Conservation (phyloP, 1,284 basidiomycete genomes). For the Cryptococcus jaspeensis region DNA sequence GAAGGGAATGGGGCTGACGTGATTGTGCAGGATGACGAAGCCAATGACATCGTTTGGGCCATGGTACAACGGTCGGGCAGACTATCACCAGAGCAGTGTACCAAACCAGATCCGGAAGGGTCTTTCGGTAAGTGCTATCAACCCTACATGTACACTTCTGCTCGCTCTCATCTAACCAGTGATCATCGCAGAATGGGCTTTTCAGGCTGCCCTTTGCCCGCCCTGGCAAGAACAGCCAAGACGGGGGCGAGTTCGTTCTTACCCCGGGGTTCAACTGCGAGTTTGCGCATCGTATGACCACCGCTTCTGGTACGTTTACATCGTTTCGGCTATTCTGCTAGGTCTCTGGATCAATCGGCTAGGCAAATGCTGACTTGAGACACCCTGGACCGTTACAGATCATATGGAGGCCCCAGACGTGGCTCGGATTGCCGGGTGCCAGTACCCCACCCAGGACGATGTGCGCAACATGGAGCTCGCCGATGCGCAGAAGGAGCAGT, state of each 20-base stretch:
- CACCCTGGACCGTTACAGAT: conserved; percentile 30
- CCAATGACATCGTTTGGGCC: conserved; percentile 34
- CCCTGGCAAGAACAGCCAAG: conserved; percentile 38
- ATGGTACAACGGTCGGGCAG: conserved; percentile 34
- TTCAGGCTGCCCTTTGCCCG: no score
- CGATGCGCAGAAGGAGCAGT: conserved; percentile 26
- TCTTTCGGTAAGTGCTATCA: conserved; percentile 18
- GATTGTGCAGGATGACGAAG: conserved; percentile 42
- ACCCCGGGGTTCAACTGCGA: conserved; percentile 39
- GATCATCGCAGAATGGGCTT: no score
- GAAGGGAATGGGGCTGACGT: conserved; percentile 15
- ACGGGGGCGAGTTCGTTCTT: conserved; percentile 50
- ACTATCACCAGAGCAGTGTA: conserved; percentile 40
- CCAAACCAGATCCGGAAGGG: conserved; percentile 39
- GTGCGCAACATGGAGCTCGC: conserved; percentile 21
- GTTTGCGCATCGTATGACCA: conserved; percentile 52
- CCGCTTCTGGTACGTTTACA: conserved; percentile 35
- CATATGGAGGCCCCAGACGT: conserved; percentile 51
- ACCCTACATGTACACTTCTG: background rate
- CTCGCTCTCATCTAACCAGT: conserved; percentile 21
- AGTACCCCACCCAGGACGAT: conserved; percentile 25
- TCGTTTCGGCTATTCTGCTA: background rate
- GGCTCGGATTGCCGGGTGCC: conserved; percentile 31
- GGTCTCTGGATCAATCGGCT: no score
- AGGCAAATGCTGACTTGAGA: background rate